Evolutionary conservation across 2,329 filamentous ascomycete genomes (phyloP), one percentile per base, ranked within the genome.

Genomic region (Bipolaris sorokiniana): DNA sequence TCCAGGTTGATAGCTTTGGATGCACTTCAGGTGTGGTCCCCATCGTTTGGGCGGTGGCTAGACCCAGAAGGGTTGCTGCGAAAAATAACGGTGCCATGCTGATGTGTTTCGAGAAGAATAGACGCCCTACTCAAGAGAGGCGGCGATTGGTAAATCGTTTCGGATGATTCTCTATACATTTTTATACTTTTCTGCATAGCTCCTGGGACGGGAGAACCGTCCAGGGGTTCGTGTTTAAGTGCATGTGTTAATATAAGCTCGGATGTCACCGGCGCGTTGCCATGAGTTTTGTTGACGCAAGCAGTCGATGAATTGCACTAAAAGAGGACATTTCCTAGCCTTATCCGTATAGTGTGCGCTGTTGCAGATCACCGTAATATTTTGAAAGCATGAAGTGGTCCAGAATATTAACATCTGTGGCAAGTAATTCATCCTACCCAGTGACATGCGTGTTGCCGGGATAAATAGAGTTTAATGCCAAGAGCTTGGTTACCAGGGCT

Each of bases 1-100:
- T 78, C 68, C 77, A 84, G 2, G 83, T 85, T 3, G 76, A 78
- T 48, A 86, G 70, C 62, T 78, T 78, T 26, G 83, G 83, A 50
- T 85, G 83, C 20, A 78, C 76, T 64, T 85, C 82, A 3, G 77
- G 54, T 9, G 58, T 69, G 3, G 61, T 66, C 46, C 72, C 71
- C 2, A 65, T 65, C 2, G 70, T 66, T 52, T 77, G 74, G 13
- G 73, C 73, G 23, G 63, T 49, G 7, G 63, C 66, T 40, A 74
- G 49, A 23, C 66, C 66, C 26, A 73, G 41, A 13, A 76, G 55
- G 26, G 68, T 51, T 7, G 67, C 64, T 33, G 62, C 62, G 33
- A 74, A 34, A 34, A 75, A 47, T 3, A 59, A 31, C 13, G 10
- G n/a, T 13, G 41, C n/a, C 41, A 45, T 45, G n/a, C n/a, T 31